Evolutionary conservation across 2,329 filamentous ascomycete genomes (phyloP).

Genomic region (Fusarium algeriense): DNA sequence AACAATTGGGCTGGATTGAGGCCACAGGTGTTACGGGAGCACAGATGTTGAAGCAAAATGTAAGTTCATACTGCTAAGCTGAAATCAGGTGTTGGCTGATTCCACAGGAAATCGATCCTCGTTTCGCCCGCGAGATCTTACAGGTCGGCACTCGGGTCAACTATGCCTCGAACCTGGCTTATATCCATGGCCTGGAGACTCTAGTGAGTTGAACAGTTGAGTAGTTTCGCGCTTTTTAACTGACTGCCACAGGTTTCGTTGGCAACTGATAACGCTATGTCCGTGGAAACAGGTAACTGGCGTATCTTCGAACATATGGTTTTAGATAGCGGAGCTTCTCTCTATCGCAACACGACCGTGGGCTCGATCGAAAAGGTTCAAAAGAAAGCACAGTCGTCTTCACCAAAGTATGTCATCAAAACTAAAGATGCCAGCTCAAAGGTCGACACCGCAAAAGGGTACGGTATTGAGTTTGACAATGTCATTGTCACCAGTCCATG

Average conservation of each 20-base stretch:
- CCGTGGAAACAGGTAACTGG: conserved; percentile 90
- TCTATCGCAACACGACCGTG: conserved; percentile 77
- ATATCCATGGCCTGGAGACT: conserved; percentile 89
- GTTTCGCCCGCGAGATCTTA: conserved; percentile 83
- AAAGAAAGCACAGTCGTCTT: conserved; percentile 55
- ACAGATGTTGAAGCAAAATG: conserved; percentile 76
- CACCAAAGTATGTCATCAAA: conserved; percentile 62
- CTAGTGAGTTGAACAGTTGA: conserved; percentile 67
- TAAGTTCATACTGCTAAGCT: conserved; percentile 40
- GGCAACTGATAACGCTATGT: conserved; percentile 85
- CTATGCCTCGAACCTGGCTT: conserved; percentile 88
- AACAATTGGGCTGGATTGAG: conserved; percentile 74
- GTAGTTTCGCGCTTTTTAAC: not conserved
- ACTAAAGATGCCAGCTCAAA: conserved; percentile 48
- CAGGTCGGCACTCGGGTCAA: conserved; percentile 94
- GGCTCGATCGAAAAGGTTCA: conserved; percentile 66
- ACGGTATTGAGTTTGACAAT: conserved; percentile 75
- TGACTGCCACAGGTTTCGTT: conserved; percentile 75
- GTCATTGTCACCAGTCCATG: conserved; percentile 86
- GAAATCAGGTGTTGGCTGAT: not conserved
- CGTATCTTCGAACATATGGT: conserved; percentile 91
- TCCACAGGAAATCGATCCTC: conserved; percentile 64
- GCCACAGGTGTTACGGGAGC: conserved; percentile 79
- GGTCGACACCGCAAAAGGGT: conserved; percentile 50
- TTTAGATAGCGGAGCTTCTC: conserved; percentile 68